Base-by-base conservation (phyloP, 805 yeast species). In the Pichia occidentalis region DNA sequence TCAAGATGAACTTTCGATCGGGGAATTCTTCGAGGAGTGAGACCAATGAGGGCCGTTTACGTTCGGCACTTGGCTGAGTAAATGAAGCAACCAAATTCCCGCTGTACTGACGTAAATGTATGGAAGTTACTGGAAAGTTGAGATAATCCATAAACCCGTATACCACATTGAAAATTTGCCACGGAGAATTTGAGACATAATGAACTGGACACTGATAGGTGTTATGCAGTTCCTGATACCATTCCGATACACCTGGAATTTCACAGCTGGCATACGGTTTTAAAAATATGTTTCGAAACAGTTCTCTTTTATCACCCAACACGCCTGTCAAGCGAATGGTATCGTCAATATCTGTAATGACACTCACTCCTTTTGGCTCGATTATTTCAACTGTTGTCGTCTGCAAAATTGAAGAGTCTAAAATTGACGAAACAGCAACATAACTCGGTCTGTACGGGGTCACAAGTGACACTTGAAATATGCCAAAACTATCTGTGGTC, bases 141-240 rank as follows among this genome's bases (percentile, higher is more conserved):
- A 67, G 71, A 27, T 59, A 52, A 13, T 63, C 59, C 50, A 86
- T 66, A 50, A 76, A 86, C 29, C 76, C 74, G 18, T 61, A 50
- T 13, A 84, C 71, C 6, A 75, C 66, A 14, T 75, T 70, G 56
- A 70, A 87, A 18, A 92, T 62, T 58, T 92, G 97, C 77, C 94
- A 84, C 0, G 99, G 99, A 1, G 95, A 79, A 60, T 94, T 92
- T 7, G 97, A 88, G 2, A 94, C 97, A 56, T 90, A 94, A 57
- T 88, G 95, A 52, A 90, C 65, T 3, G 78, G 69, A 29, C 76
- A 68, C 10, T 68, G 54, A 28, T 52, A 60, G 12, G 58, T 58
- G 8, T 61, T 53, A 8, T 57, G 53, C 26, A 88, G 54, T n/a
- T 63, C 60, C 7, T 65, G 64, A 52, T 75, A 85, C 87, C 95